Evolutionary conservation across 768 basidiomycete genomes (phyloP), one percentile per base, ranked within the genome.

Genomic region (Chalciporus pseudorubinellus): DNA sequence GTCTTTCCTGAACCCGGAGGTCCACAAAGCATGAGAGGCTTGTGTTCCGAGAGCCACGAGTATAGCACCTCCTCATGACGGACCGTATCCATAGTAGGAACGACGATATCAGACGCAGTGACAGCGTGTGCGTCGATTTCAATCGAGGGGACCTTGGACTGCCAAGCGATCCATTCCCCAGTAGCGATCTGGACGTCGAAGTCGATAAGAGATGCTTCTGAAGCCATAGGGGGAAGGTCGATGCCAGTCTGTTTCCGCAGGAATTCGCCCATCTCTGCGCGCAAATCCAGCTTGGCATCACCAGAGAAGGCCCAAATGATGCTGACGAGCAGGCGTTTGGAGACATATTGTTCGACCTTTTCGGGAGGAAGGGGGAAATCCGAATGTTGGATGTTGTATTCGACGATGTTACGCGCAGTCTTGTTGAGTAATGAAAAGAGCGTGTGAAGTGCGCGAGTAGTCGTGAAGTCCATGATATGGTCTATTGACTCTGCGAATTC

Each of bases 1-100:
- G 97, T 99, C 75, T 99, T 99, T 20, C 97, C 97, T 19, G 97
- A 98, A 65, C 97, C 97, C n/a, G 97, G 97, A 62, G 97, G 97
- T 41, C 97, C 97, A 66, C 95, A 99, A 21, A 99, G 81, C 83
- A 99, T 90, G 48, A 99, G 80, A 18, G 97, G 97, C 63, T 98
- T 98, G 72, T 98, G 97, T 68, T 98, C 97, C 3, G 94, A 93
- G 6, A 99, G 76, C 97, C 97, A 98, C 1, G 95, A 98, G 68
- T 99, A 98, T 6, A 99, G 75, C 20, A 99, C 93, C 66, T 98
- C 95, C 68, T 99, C 97, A 67, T 99, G 97, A 39, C 97, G 91
- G 21, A 98, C 89, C 4, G 97, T 99, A 63, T 99, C 97, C 77
- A 98, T 86, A 4, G 97, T 99, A 2, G 97, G 97, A 29, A 99